Evolutionary conservation across 805 yeast genomes (phyloP), one percentile per base, ranked within the genome.

Genomic region (Alloascoidea africana): DNA sequence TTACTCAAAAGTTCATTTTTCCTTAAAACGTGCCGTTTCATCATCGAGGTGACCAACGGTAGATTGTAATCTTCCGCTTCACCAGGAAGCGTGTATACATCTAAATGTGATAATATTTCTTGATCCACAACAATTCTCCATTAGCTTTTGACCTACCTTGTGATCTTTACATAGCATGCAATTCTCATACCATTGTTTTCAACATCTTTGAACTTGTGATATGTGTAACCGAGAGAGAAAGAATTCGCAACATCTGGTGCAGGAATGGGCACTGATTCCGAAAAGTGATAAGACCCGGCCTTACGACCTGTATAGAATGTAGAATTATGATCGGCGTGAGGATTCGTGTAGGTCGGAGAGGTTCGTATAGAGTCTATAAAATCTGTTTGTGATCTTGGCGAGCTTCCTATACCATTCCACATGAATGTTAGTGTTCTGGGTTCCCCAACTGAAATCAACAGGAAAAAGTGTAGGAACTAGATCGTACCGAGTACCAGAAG

Each of bases 151-250:
- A n/a, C n/a, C n/a, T n/a, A n/a, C n/a, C n/a, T n/a, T n/a, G n/a
- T n/a, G n/a, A n/a, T n/a, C n/a, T n/a, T n/a, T n/a, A n/a, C n/a
- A n/a, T n/a, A n/a, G n/a, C n/a, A n/a, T n/a, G n/a, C n/a, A n/a
- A n/a, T n/a, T n/a, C 13, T 23, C 30, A 8, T 23, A 23, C 30
- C 30, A n/a, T 23, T 23, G 4, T 41, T 23, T 1, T 39, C 36
- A n/a, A 37, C 33, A 17, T 48, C 47, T 13, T 37, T 44, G 38
- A 40, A 48, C 18, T 44, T 39, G 8, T 47, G 37, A 33, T 27
- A 48, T 2, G 49, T 43, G 36, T 49, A 51, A 0, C 47, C 50
- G 6, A 45, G 13, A 14, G 45, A 42, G 32, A 44, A 39, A 2
- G 34, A 34, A 27, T 44, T 46, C 1, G 50, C 42, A 5, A 42